Conservation (phyloP, 2,329 filamentous ascomycete species). For the Penicillium sp. region DNA sequence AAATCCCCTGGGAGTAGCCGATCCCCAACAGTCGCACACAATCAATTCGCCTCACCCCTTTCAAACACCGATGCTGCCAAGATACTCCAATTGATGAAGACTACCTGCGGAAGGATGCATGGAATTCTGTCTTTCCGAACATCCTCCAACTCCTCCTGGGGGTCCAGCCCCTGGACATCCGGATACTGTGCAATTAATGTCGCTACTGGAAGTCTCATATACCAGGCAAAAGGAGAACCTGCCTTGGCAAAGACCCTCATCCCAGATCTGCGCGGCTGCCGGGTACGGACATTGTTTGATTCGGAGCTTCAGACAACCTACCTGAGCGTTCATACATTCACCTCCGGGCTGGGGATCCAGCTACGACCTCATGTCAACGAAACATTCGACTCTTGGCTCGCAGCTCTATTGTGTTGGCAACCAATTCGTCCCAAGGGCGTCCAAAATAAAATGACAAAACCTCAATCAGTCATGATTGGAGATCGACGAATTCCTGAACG, state of each 20-base stretch:
- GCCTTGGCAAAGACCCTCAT: constrained; percentile 50
- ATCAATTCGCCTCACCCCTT: constrained; percentile 37
- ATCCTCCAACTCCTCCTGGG: constrained; percentile 44
- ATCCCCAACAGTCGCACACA: constrained; percentile 26
- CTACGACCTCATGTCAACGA: constrained; percentile 50
- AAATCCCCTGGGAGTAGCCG: constrained; percentile 33
- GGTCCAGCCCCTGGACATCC: constrained; percentile 47
- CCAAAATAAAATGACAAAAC: constrained; percentile 52
- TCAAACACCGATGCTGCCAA: constrained; percentile 48
- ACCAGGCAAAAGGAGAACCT: constrained; percentile 52
- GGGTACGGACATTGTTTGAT: constrained; percentile 50
- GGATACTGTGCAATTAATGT: constrained; percentile 55
- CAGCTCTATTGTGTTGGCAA: constrained; percentile 53
- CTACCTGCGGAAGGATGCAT: constrained; percentile 53
- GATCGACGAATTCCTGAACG: constrained; percentile 45
- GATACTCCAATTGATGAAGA: constrained; percentile 53
- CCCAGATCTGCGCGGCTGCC: constrained; percentile 51
- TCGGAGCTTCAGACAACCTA: constrained; percentile 47
- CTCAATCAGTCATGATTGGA: constrained; percentile 45
- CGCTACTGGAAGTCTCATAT: constrained; percentile 51
- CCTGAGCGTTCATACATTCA: constrained; percentile 50
- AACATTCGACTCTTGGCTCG: constrained; percentile 54
- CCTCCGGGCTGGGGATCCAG: constrained; percentile 49
- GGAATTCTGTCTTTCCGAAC: constrained; percentile 53
- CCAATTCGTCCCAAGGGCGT: constrained; percentile 52